Evolutionary conservation across 768 basidiomycete genomes (phyloP), one percentile per base, ranked within the genome.

Genomic region (Trametes sanguinea): DNA sequence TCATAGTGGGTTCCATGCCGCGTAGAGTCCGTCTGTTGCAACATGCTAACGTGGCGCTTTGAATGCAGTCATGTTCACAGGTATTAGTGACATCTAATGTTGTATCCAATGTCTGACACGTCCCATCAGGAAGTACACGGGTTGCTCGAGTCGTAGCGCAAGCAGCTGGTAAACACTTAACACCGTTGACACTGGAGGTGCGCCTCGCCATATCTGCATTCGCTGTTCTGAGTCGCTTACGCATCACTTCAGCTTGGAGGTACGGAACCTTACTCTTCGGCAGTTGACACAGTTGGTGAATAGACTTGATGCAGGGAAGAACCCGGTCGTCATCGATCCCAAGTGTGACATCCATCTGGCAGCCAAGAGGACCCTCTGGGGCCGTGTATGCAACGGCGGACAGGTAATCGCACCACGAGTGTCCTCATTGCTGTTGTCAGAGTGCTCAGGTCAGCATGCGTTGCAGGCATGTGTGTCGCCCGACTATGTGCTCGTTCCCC

Each of bases 131-230:
- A 2, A 59, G 43, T 10, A 80, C 78, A 2, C 80, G 83, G 35
- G 83, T 94, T 9, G 92, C 80, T 0, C 81, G 74, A 56, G 80
- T 94, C 44, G 82, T 94, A 11, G 83, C 88, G 1, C 70, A 79
- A 0, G 92, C 92, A 0, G 92, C 93, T 9, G 90, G 88, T 3
- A 86, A 92, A 69, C 81, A 81, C 92, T 79, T 2, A 89, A 91
- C 0, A 88, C 92, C 30, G 87, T 85, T 89, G 39, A 78, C 82
- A 30, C 76, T 84, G 51, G 85, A 86, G 76, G 76, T 83, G 30
- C 3, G 73, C 65, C 10, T 13, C 14, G n/a, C 37, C 46, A 8
- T 56, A 45, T 3, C 85, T 90, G 71, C 80, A 83, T 16, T 32
- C 3, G 7, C 0, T n/a, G 8, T 16, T n/a, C n/a, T n/a, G n/a